Evolutionary conservation across 495 filamentous ascomycete species (phyloP).

Genomic region (Xylaria castorea): DNA sequence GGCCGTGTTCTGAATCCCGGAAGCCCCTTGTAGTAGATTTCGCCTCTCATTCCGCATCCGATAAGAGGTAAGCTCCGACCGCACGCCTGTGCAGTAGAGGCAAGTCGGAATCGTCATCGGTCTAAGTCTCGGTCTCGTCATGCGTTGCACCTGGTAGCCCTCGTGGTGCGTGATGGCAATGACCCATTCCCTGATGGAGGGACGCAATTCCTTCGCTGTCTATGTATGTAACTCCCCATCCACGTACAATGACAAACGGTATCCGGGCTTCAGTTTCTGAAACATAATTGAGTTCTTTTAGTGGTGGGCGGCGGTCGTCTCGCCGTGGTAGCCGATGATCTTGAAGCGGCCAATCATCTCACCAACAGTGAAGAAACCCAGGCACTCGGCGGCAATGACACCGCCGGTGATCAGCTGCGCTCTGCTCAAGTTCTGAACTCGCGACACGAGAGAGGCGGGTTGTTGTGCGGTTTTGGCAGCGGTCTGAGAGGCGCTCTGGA

Average conservation of each 20-base stretch:
- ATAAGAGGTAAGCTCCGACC: constrained; percentile 15
- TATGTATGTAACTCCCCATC: constrained; percentile 33
- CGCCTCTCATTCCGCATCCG: constrained; percentile 18
- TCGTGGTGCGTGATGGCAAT: constrained; percentile 6
- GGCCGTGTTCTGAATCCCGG: constrained; percentile 24
- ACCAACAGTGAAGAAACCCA: constrained; percentile 97
- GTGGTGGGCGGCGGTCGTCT: constrained; percentile 68
- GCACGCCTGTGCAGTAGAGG: constrained; percentile 8
- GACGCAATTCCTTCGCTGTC: constrained; percentile 23
- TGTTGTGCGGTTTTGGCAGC: constrained; percentile 41
- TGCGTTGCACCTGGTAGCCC: constrained; percentile 16
- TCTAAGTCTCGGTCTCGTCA: constrained; percentile 14
- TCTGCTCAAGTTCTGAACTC: constrained; percentile 70
- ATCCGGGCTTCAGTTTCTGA: constrained; percentile 21
- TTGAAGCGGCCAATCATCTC: constrained; percentile 96
- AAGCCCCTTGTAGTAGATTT: constrained; percentile 20
- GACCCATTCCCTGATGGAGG: constrained; percentile 17
- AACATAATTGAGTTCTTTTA: constrained; percentile 34
- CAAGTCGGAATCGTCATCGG: constrained; percentile 12
- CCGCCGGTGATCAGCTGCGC: constrained; percentile 72
- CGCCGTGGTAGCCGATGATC: constrained; percentile 88
- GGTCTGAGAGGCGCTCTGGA: constrained; percentile 44
- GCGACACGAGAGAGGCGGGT: constrained; percentile 60
- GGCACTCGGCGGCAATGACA: constrained; percentile 81
- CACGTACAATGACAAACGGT: constrained; percentile 37